Evolutionary conservation across 2,329 filamentous ascomycete genomes (phyloP), one percentile per base, ranked within the genome.

Genomic region (Colletotrichum sansevieriae): DNA sequence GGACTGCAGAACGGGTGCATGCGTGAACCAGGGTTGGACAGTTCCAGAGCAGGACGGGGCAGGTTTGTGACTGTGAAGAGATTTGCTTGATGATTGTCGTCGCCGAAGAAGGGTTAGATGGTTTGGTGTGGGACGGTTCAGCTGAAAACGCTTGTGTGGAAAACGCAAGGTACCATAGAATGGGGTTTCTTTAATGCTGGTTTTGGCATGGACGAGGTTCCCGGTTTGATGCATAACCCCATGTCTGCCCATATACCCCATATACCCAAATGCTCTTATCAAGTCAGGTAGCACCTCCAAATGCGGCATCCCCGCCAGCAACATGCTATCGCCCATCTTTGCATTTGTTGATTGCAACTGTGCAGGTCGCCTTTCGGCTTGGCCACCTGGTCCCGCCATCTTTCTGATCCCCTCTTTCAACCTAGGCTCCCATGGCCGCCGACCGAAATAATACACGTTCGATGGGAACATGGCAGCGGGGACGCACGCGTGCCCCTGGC

Each of bases 1-100:
- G 22, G 43, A 37, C 37, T 58, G 43, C 52, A 46, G 46, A 52
- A 58, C 29, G 35, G 52, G 37, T 18, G 65, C 15, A 56, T 68
- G 60, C 65, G 52, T 46, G n/a, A 25, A 33, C 46, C 63, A 29
- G 44, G 60, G 37, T 13, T 61, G 15, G 33, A 47, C 63, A 41
- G 39, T 25, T 18, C 37, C 44, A 39, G 37, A 33, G 33, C 43
- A 37, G 35, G 44, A 20, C 10, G 54, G 43, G 25, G 57, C 35
- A 29, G 20, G 12, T 6, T 35, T 13, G 22, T 22, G 22, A 22
- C 22, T 22, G 22, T 22, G 12, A 29, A 18, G n/a, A 57, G 52
- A 58, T 58, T 52, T 58, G 54, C 22, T 44, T 59, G 65, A 39
- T 2, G 65, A 39, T 2, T 12, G 15, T 60, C 6, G 43, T 35